Conservation (phyloP, 2,329 filamentous ascomycete species). For the Lecanicillium sp. region DNA sequence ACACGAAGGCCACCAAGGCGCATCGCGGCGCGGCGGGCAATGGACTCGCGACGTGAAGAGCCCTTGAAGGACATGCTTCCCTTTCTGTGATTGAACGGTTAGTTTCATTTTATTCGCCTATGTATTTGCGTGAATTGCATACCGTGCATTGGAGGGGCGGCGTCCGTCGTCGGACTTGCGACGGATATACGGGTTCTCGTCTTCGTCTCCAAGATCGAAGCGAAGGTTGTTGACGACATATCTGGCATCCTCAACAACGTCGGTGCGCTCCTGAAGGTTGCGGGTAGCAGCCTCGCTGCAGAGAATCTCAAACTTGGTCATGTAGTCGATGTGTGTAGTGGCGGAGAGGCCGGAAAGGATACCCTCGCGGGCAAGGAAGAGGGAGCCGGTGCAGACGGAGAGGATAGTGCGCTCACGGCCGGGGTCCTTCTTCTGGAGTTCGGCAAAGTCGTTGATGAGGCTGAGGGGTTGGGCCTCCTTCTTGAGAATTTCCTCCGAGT, state of each 20-base stretch:
- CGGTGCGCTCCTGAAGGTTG: constrained; percentile 67
- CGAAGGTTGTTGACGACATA: constrained; percentile 90
- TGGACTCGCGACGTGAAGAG: constrained; percentile 68
- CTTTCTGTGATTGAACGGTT: constrained; percentile 45
- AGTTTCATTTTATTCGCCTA: background rate
- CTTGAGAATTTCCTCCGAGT: constrained; percentile 56
- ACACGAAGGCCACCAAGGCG: constrained; percentile 63
- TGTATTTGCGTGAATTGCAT: constrained; percentile 21
- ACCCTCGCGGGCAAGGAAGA: constrained; percentile 69
- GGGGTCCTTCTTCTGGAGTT: constrained; percentile 73
- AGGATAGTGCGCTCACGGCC: constrained; percentile 73
- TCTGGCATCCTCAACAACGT: constrained; percentile 71
- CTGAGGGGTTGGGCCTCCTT: constrained; percentile 59
- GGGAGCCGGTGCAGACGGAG: constrained; percentile 70
- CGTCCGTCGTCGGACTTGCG: constrained; percentile 61
- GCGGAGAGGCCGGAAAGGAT: constrained; percentile 72
- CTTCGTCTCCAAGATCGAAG: constrained; percentile 74
- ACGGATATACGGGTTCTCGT: constrained; percentile 77
- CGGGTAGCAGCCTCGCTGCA: constrained; percentile 66
- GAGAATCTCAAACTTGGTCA: constrained; percentile 74
- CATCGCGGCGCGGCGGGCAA: constrained; percentile 69
- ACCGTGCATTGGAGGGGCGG: constrained; percentile 55
- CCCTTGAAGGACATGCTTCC: constrained; percentile 77
- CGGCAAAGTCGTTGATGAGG: constrained; percentile 68
- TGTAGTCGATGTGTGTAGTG: constrained; percentile 74